phyloP scores from a whole-genome alignment of 2,329 filamentous ascomycete genomes.

The Colletotrichum musicola region DNA sequence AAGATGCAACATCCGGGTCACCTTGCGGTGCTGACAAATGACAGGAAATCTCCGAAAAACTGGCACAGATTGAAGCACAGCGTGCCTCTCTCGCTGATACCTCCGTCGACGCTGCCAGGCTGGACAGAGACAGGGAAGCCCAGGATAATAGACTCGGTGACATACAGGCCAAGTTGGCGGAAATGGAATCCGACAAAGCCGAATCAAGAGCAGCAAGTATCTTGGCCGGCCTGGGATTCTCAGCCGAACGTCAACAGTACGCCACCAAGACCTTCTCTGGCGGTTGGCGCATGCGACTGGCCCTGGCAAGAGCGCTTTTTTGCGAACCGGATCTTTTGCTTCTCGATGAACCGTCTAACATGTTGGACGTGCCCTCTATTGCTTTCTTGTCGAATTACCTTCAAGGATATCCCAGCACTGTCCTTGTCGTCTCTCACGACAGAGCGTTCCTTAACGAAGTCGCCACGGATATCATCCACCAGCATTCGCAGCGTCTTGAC shows the following conservation, averaged over 20 bases:
- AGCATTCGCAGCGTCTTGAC: conserved; percentile 95
- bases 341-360: conserved; percentile 99
- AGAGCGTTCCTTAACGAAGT: conserved; percentile 98
- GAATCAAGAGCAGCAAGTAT: conserved; percentile 96
- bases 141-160: conserved; percentile 92
- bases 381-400: conserved; percentile 98
- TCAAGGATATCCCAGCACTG: conserved; percentile 91
- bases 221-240: conserved; percentile 96
- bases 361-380: conserved; percentile 99
- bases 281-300: conserved; percentile 99
- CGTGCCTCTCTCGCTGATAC: conserved; percentile 88
- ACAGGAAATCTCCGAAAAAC: conserved; percentile 80
- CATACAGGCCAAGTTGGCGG: conserved; percentile 89
- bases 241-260: conserved; percentile 88
- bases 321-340: conserved; percentile 96
- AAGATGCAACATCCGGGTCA: not conserved
- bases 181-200: conserved; percentile 99
- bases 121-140: conserved; percentile 90
- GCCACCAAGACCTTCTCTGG: conserved; percentile 98
- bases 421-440: conserved; percentile 98
- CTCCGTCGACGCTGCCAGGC: conserved; percentile 84
- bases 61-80: conserved; percentile 82
- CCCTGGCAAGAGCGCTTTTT: conserved; percentile 93
- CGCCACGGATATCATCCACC: conserved; percentile 98
- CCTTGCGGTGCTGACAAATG: conserved; percentile 49